Percentiles rank a stretch among this genome's conserved stretches.
phyloP scores from a whole-genome alignment of 2,329 filamentous ascomycete species.

The Pseudocercospora musae region DNA sequence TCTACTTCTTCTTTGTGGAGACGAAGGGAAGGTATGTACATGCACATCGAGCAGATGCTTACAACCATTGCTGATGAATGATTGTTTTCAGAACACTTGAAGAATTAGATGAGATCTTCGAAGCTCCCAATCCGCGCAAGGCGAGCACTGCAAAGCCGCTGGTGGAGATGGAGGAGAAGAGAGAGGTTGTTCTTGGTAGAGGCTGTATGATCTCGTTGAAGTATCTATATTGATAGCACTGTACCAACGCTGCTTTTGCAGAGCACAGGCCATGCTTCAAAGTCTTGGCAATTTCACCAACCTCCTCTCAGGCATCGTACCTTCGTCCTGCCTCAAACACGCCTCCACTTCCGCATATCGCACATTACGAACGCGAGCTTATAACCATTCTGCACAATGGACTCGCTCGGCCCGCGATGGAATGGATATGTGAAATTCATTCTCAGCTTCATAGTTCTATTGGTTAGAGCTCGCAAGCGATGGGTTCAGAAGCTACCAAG shows the following conservation, averaged over 20 bases:
- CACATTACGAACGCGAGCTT: no score
- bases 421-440: neutral
- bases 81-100: neutral
- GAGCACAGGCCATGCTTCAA: no score
- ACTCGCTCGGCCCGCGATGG: no score
- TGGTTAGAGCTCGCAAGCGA: neutral
- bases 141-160: neutral
- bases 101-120: neutral
- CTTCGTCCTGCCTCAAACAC: no score
- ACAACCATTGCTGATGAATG: neutral
- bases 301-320: no score
- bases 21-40: slow-evolving; percentile 23
- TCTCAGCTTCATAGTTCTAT: neutral
- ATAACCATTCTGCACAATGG: no score
- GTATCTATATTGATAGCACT: no score
- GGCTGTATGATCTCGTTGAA: no score
- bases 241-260: no score
- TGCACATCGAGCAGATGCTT: neutral
- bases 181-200: neutral
- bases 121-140: neutral
- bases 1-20: slow-evolving; percentile 35
- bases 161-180: neutral
- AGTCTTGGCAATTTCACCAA: no score
- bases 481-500: neutral
- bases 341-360: no score